Evolutionary conservation across 768 basidiomycete genomes (phyloP), one percentile per base, ranked within the genome.

Genomic region (Leccinellum luteum): DNA sequence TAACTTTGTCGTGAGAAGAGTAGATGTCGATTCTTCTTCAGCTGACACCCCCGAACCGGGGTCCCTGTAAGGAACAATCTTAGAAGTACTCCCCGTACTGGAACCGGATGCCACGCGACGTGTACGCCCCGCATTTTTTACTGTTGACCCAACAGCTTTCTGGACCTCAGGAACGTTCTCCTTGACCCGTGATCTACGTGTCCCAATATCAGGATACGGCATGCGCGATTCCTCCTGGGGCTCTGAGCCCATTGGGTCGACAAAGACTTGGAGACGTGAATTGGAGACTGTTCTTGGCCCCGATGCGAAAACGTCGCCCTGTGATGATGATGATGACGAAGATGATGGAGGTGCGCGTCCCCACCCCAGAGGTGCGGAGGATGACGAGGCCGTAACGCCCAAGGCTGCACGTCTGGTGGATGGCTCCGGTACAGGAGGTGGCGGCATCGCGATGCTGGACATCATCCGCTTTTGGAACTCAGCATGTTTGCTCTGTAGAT

Each of bases 381-480:
- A 76, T 51, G 71, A 63, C 15, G 78, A 69, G 6, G 78, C 63
- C 17, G 79, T 71, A 38, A 79, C 71, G 3, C 81, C 76, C 30
- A 85, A 73, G 32, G 80, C 81, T 25, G 76, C 68, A 35, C 79
- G 80, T 55, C 77, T 71, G 6, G 71, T 57, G 4, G 79, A 63
- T 15, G 72, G 57, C 31, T 80, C 66, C 52, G 78, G 70, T 14
- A 66, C 56, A 10, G 75, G 68, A 27, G 75, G 74, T 23, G 77
- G 70, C 10, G 76, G 73, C 47, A 76, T 66, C 34, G 74, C 74
- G 2, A 74, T 64, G 41, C 69, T 69, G 25, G 80, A 77, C 86
- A 92, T 89, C 90, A 92, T 94, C 53, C 92, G 89, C 76, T 82
- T 94, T 70, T 94, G 92, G 74, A 98, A 98, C 44, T 95, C 93